These are phyloP conservation scores for Entelexis sorbosivorans DNA, from an alignment of 1,139 yeast genomes.

Conservation along the genomic window DNA sequence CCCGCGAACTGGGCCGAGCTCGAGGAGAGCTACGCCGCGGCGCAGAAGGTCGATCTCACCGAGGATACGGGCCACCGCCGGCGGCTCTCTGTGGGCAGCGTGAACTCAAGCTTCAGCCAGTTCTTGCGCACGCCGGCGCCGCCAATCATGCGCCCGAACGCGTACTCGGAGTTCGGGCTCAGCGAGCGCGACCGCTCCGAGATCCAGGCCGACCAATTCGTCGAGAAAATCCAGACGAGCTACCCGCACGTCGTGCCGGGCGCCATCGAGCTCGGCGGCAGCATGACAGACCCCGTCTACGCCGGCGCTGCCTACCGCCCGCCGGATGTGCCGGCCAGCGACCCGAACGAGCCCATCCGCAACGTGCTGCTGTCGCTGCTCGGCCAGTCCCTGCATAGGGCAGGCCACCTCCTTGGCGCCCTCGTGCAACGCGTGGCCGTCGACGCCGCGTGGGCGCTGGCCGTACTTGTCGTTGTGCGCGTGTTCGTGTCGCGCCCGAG, in stretches of 20 bases:
- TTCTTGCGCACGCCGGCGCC: slow-evolving; percentile 21
- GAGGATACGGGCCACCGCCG: slow-evolving; percentile 10
- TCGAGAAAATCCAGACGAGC: slow-evolving; percentile 14
- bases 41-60: slow-evolving; percentile 4
- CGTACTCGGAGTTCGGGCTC: slow-evolving; percentile 24
- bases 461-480: slow-evolving; percentile 17
- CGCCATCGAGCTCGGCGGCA: slow-evolving; percentile 18
- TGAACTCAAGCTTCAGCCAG: slow-evolving; percentile 22
- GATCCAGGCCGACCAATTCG: slow-evolving; percentile 18
- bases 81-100: slow-evolving; percentile 18
- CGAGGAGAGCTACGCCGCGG: slow-evolving; percentile 36
- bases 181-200: slow-evolving; percentile 22
- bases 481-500: slow-evolving; percentile 17
- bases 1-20: slow-evolving; percentile 61
- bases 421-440: slow-evolving; percentile 15
- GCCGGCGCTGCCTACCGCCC: neutral
- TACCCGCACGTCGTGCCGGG: slow-evolving; percentile 24
- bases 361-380: neutral
- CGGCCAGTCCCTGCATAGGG: neutral
- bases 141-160: slow-evolving; percentile 7
- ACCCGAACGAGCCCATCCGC: neutral
- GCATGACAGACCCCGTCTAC: neutral
- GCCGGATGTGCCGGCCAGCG: neutral
- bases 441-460: slow-evolving; percentile 15
- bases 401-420: neutral